Conservation (phyloP, 2,329 filamentous ascomycete genomes). For the Diaporthe capsici region DNA sequence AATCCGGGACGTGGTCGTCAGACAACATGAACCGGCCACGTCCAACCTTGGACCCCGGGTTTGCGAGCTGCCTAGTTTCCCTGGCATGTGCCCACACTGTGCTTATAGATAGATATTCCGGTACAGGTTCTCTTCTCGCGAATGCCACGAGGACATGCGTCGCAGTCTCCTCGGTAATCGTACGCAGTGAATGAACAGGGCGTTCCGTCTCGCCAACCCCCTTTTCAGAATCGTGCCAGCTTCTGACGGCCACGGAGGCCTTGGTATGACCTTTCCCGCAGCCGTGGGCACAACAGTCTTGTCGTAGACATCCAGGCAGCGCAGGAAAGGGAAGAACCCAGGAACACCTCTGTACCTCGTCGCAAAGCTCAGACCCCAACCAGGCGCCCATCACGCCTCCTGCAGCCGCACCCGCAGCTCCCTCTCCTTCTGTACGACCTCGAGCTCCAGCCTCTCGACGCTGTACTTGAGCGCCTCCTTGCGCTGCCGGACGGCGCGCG, state of each 20-base stretch:
- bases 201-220: not conserved
- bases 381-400: conserved; percentile 42
- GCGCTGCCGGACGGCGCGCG: conserved; percentile 78
- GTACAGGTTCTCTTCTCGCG: not conserved
- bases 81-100: not conserved
- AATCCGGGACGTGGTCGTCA: not conserved
- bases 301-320: not conserved
- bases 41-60: too few species aligned
- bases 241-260: not conserved
- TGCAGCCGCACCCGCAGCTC: conserved; percentile 69
- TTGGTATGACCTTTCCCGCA: not conserved
- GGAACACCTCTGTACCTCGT: not conserved
- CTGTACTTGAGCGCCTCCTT: conserved; percentile 90
- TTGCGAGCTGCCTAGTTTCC: not conserved
- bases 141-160: not conserved
- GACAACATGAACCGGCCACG: not conserved
- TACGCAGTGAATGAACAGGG: not conserved
- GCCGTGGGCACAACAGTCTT: not conserved
- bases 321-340: too few species aligned
- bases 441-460: conserved; percentile 86
- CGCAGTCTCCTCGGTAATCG: not conserved
- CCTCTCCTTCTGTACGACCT: conserved; percentile 82
- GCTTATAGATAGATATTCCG: not conserved
- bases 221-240: not conserved
- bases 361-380: too few species aligned